Conservation (phyloP, 2,329 filamentous ascomycete species). For the Pseudogymnoascus sp. region DNA sequence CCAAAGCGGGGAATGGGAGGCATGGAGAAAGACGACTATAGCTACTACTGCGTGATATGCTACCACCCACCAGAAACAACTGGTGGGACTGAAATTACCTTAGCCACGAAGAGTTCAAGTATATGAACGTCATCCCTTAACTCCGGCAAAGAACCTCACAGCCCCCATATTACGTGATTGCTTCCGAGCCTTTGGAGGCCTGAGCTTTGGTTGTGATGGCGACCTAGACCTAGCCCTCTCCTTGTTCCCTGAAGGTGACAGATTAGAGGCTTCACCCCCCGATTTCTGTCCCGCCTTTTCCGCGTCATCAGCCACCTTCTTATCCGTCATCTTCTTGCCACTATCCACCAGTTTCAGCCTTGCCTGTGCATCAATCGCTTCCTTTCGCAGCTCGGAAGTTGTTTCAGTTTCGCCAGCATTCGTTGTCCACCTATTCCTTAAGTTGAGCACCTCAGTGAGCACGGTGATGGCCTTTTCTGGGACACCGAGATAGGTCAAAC, state of each 20-base stretch:
- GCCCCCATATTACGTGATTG: too few species aligned
- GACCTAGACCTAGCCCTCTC: neutral
- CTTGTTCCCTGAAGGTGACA: neutral
- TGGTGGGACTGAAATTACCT: neutral
- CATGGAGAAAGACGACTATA: neutral
- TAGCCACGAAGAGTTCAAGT: neutral
- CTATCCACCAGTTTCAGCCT: neutral
- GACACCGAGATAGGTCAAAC: neutral
- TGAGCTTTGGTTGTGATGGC: neutral
- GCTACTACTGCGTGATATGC: neutral
- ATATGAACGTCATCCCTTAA: neutral
- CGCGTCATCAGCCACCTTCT: neutral
- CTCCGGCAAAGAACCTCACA: neutral
- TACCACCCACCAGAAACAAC: neutral
- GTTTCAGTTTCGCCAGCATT: neutral
- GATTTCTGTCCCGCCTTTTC: neutral
- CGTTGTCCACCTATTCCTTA: neutral
- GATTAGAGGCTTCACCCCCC: neutral
- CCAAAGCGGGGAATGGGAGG: neutral
- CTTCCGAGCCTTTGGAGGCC: neutral
- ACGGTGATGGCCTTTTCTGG: neutral
- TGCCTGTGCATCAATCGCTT: neutral
- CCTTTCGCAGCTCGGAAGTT: neutral
- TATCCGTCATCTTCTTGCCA: neutral
- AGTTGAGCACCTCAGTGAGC: neutral